Conservation (phyloP, 2,329 filamentous ascomycete genomes). For the Claviceps lovelessii region DNA sequence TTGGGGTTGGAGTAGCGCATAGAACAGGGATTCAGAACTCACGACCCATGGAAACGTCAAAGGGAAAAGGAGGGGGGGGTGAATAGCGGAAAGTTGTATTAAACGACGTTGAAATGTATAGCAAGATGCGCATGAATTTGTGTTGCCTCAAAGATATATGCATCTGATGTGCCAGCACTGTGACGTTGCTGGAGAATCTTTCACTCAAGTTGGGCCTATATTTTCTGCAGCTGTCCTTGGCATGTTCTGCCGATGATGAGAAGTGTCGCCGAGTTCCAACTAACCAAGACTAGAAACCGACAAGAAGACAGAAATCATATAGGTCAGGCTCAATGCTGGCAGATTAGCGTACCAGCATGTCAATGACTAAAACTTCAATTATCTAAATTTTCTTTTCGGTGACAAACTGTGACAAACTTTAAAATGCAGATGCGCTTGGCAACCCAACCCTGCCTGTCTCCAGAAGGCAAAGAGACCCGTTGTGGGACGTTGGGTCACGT, state of each 20-base stretch:
- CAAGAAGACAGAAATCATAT: no score
- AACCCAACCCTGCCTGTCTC: neutral
- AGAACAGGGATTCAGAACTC: neutral
- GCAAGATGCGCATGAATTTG: neutral
- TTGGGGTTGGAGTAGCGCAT: neutral
- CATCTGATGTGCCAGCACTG: neutral
- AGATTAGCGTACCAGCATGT: no score
- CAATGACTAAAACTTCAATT: no score
- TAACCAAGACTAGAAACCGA: no score
- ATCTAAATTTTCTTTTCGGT: no score
- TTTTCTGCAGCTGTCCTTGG: neutral
- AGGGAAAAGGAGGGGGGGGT: neutral
- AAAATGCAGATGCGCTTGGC: neutral
- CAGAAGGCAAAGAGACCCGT: neutral
- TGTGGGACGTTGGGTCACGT: conserved; percentile 2
- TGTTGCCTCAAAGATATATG: neutral
- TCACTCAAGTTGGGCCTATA: neutral
- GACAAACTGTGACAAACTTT: no score
- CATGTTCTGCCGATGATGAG: neutral
- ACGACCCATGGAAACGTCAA: neutral
- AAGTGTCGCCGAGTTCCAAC: neutral
- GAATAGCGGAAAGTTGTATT: neutral
- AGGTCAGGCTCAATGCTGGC: no score
- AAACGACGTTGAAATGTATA: neutral
- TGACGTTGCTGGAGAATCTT: neutral